Evolutionary conservation across 2,329 filamentous ascomycete genomes (phyloP), one percentile per base, ranked within the genome.

Genomic region (Gremmenia infestans): DNA sequence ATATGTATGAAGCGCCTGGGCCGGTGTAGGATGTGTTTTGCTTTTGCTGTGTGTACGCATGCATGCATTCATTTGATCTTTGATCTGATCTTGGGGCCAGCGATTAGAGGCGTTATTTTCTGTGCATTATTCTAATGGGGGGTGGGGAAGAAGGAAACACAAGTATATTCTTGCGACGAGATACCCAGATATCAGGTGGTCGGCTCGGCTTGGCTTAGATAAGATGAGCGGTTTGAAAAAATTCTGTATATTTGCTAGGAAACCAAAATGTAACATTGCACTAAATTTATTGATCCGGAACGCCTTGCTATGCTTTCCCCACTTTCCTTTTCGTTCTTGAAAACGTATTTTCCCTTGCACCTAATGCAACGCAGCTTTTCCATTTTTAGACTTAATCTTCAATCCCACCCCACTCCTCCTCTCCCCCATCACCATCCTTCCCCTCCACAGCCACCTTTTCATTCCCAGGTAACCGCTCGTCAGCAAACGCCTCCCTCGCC

Each of bases 401-500:
- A 58, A 71, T 63, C 2, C 69, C 69, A 42, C 57, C 66, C 68
- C 68, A 71, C 28, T 58, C 74, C 4, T 74, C 73, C 5, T 73
- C 71, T 37, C 69, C 70, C 55, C 61, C 19, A 22, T 22, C 67
- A 4, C 68, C 73, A 23, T 72, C 72, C 37, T 70, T 71, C 12
- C 63, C 65, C 14, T 65, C 71, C 19, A 64, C 40, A 39, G 64
- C 54, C 61, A 67, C 48, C 61, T 71, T 75, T 62, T 70, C 71
- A 69, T 85, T 89, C 70, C 82, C 82, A 50, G 82, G 81, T 70
- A 96, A 72, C 62, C 91, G 80, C 64, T 87, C 86, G 70, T 97
- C 93, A 2, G 77, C 79, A 57, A 95, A 72, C 23, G 83, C 81
- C 64, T 93, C 89, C 58, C 77, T 79, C 1, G 86, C 87, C 66